A percentile compares a stretch with the other conserved stretches of the same genome.
phyloP scores from a whole-genome alignment of 225 moss, liverwort and hornwort genomes.

The Polytrichum formosum region DNA sequence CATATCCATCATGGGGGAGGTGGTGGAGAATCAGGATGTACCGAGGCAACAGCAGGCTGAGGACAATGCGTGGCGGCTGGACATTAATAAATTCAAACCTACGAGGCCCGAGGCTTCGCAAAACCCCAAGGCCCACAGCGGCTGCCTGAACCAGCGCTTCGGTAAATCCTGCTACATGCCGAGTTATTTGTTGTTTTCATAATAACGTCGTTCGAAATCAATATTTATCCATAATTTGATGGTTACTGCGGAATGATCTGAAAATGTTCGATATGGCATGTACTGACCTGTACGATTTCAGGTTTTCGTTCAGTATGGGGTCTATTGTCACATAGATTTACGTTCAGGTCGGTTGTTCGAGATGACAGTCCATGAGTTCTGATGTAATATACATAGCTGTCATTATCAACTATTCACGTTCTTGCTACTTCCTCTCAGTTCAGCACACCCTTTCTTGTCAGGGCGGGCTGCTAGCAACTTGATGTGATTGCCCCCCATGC shows the following conservation, averaged over 20 bases:
- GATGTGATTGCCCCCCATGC: too few species aligned
- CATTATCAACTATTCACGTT: too few species aligned
- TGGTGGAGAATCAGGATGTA: not conserved
- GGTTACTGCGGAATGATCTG: too few species aligned
- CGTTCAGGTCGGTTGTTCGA: not conserved
- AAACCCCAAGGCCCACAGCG: not conserved
- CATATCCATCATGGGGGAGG: not conserved
- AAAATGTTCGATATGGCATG: too few species aligned
- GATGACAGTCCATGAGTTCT: too few species aligned
- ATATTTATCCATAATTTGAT: not conserved
- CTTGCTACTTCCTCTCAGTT: too few species aligned
- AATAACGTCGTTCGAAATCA: not conserved
- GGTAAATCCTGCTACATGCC: not conserved
- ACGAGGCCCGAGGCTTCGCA: not conserved
- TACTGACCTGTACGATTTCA: not conserved
- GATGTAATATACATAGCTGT: too few species aligned
- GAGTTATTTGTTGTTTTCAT: not conserved
- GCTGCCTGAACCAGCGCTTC: conserved; percentile 1
- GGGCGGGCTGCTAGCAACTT: too few species aligned
- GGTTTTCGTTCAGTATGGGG: not conserved
- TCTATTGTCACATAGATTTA: not conserved
- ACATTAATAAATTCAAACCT: not conserved
- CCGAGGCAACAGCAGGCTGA: not conserved
- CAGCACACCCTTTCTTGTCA: too few species aligned
- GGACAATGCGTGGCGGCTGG: conserved; percentile 2